Conservation (phyloP, 129 eudicot genomes). For the Flaveria linearis region DNA sequence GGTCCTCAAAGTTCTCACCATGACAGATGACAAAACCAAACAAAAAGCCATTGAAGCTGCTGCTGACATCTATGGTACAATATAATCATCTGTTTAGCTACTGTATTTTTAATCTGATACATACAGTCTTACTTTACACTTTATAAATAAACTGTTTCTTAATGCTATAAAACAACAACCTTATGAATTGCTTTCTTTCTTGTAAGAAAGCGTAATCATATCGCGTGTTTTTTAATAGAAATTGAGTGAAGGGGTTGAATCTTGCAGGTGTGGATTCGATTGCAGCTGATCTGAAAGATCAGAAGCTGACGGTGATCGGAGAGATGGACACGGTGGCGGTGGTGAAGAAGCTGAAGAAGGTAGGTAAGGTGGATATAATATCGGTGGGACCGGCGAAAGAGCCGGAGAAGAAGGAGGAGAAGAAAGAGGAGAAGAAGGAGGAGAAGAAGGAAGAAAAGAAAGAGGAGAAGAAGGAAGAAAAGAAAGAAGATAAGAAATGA, state of each 20-base stretch:
- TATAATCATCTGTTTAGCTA: no score
- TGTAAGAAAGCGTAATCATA: no score
- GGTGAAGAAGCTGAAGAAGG: conserved; percentile 81
- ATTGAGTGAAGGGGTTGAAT: no score
- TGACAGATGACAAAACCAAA: conserved; percentile 89
- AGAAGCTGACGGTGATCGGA: conserved; percentile 89
- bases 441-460: conserved; percentile 40
- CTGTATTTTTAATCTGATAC: no score
- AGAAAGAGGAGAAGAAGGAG: conserved; percentile 60
- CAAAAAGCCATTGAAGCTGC: conserved; percentile 98
- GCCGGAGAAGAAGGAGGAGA: conserved; percentile 72
- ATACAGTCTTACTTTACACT: no score
- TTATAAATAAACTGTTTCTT: no score
- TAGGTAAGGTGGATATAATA: conserved; percentile 77
- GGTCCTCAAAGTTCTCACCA: conserved; percentile 72
- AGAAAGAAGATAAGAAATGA: conserved; percentile 45
- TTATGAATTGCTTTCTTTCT: no score
- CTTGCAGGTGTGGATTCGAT: conserved; percentile 45
- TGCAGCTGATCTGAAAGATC: conserved; percentile 76
- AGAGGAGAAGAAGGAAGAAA: conserved; percentile 38
- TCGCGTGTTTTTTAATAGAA: no score
- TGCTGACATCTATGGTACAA: conserved; percentile 77
- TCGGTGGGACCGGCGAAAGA: conserved; percentile 98
- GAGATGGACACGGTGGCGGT: conserved; percentile 93
- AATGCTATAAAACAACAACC: no score